Percentiles rank a stretch among this genome's conserved stretches.
phyloP scores from a whole-genome alignment of 2,329 filamentous ascomycete species.

The Claviceps pazoutovae region DNA sequence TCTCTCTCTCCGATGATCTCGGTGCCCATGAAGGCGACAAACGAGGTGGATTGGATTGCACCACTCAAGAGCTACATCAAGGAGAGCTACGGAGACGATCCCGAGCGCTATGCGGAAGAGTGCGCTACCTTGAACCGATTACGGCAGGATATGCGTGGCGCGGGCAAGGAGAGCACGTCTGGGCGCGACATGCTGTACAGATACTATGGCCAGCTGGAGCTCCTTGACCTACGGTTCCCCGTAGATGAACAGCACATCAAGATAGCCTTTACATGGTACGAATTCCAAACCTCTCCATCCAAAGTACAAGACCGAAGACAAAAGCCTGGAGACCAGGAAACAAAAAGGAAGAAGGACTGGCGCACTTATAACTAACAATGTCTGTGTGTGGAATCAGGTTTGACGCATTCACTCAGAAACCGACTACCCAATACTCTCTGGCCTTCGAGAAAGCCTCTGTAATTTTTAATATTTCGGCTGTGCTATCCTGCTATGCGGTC shows the following conservation, averaged over 20 bases:
- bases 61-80: slow-evolving; percentile 90
- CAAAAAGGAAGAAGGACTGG: no score
- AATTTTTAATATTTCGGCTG: slow-evolving; percentile 98
- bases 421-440: slow-evolving; percentile 91
- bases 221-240: slow-evolving; percentile 86
- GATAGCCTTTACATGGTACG: slow-evolving; percentile 90
- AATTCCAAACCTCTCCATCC: background rate
- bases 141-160: slow-evolving; percentile 95
- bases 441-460: slow-evolving; percentile 98
- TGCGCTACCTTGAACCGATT: slow-evolving; percentile 87
- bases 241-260: slow-evolving; percentile 99
- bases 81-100: slow-evolving; percentile 88
- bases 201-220: slow-evolving; percentile 94
- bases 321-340: background rate
- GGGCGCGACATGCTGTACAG: slow-evolving; percentile 87
- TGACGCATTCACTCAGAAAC: slow-evolving; percentile 97
- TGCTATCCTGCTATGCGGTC: slow-evolving; percentile 89
- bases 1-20: slow-evolving; percentile 91
- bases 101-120: slow-evolving; percentile 90
- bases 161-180: slow-evolving; percentile 88
- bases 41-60: slow-evolving; percentile 94
- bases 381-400: slow-evolving; percentile 46
- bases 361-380: background rate
- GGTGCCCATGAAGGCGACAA: slow-evolving; percentile 81
- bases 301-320: no score